phyloP scores from a whole-genome alignment of 352 stramenopile genomes.

The Globisporangium cylindrosporum region DNA sequence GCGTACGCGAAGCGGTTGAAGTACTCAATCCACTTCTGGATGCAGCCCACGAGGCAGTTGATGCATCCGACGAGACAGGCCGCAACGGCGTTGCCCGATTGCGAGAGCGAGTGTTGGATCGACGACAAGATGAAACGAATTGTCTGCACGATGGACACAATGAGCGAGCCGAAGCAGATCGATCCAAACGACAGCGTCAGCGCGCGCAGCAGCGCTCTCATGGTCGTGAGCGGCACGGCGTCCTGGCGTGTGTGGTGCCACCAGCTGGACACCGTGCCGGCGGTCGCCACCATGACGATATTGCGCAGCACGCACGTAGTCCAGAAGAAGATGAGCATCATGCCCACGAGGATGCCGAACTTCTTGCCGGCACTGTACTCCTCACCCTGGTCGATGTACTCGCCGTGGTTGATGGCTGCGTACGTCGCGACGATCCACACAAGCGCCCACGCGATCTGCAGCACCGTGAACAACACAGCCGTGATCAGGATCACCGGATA shows the following conservation, averaged over 20 bases:
- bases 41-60: slow-evolving; percentile 52
- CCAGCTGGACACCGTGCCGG: slow-evolving; percentile 86
- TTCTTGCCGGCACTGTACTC: slow-evolving; percentile 34
- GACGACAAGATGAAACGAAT: slow-evolving; percentile 45
- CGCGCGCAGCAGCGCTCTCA: slow-evolving; percentile 45
- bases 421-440: slow-evolving; percentile 76
- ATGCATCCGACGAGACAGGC: slow-evolving; percentile 45
- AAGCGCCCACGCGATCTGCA: slow-evolving; percentile 71
- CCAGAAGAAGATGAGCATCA: slow-evolving; percentile 86
- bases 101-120: slow-evolving; percentile 35
- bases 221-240: slow-evolving; percentile 33
- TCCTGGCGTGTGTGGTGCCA: slow-evolving; percentile 58
- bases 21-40: slow-evolving; percentile 65
- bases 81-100: slow-evolving; percentile 54
- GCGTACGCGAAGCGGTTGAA: slow-evolving; percentile 79
- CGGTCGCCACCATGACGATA: slow-evolving; percentile 77
- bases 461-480: slow-evolving; percentile 64
- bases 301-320: slow-evolving; percentile 66
- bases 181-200: slow-evolving; percentile 84
- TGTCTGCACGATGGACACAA: slow-evolving; percentile 69
- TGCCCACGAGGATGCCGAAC: slow-evolving; percentile 41
- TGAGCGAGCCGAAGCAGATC: slow-evolving; percentile 82
- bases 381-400: slow-evolving; percentile 36
- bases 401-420: slow-evolving; percentile 50
- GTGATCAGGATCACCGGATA: slow-evolving; percentile 71